Base-by-base conservation (phyloP, 139 green algal genomes). In the Chlamydomonas applanata region DNA sequence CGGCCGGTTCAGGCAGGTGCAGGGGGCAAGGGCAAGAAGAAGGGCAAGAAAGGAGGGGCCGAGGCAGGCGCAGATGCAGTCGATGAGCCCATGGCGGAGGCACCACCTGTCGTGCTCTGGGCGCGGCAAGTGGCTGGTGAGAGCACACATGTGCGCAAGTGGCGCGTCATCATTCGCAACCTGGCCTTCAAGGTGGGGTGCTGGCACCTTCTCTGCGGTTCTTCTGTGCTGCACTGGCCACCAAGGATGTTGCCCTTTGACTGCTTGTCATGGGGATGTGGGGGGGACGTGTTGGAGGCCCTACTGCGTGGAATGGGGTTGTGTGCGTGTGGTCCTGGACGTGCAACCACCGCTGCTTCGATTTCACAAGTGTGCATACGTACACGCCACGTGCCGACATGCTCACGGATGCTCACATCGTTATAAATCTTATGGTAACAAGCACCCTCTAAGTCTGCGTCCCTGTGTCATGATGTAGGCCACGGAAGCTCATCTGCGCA, bases 151-250 rank as follows among this genome's bases (percentile, higher is more conserved):
- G 75, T 96, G 1, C 96, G 97, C 77, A 88, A 89, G 69, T 97
- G 91, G 91, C 84, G 93, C 35, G n/a, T 98, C 46, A 96, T 98
- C 60, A 64, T 98, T 5, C 85, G 94, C 30, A 98, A 98, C 79
- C 79, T 98, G 76, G 75, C 93, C 4, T 98, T 97, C 71, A 81
- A 89, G 78, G 89, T 93, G 66, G 35, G 68, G 5, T 32, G 25
- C 11, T 49, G 40, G 40, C 40, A 49, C 7, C 7, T 7, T 49
- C 40, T 19, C 40, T 49, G 40, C 40, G 7, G 11, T 7, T 49
- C 11, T 7, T 11, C 7, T 11, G 11, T 49, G 40, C 40, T 19
- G 11, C 11, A 11, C 40, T 49, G 40, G 40, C 40, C 24, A 19
- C 54, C 27, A 62, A 62, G 4, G 7, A 11, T 27, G 54, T 9